phyloP scores from a whole-genome alignment of 345 rosid species.

The Populus deltoides region DNA sequence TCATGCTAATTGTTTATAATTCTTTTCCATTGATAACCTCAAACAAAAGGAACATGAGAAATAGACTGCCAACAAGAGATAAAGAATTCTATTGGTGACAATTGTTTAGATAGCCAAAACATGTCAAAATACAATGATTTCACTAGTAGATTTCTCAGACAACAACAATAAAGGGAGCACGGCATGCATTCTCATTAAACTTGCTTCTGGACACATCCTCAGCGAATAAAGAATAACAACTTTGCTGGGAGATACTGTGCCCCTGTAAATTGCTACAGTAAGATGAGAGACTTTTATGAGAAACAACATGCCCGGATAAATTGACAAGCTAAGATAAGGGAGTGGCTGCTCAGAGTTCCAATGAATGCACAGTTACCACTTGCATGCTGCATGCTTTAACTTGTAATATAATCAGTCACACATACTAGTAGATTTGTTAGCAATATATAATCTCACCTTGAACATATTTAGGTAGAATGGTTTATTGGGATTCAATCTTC shows the following conservation, averaged over 20 bases:
- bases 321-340: not conserved
- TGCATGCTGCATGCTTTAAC: not conserved
- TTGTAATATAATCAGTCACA: not conserved
- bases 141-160: not conserved
- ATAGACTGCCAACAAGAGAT: not conserved
- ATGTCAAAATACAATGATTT: not conserved
- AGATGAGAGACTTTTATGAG: not conserved
- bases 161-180: not conserved
- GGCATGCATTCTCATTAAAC: not conserved
- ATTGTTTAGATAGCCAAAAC: not conserved
- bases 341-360: not conserved
- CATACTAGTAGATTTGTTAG: not conserved
- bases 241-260: not conserved
- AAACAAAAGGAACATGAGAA: not conserved
- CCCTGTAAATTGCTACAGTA: not conserved
- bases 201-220: not conserved
- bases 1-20: not conserved
- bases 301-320: not conserved
- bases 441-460: constrained; percentile 49
- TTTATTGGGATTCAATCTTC: constrained; percentile 64
- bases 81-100: not conserved
- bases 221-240: not conserved
- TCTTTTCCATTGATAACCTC: not conserved
- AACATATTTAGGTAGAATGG: constrained; percentile 79
- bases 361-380: not conserved